Percentiles rank a stretch among this genome's conserved stretches.
These are phyloP conservation scores for Leptodermis oblonga DNA, from an alignment of 257 asterid species.

Conservation along the genomic window DNA sequence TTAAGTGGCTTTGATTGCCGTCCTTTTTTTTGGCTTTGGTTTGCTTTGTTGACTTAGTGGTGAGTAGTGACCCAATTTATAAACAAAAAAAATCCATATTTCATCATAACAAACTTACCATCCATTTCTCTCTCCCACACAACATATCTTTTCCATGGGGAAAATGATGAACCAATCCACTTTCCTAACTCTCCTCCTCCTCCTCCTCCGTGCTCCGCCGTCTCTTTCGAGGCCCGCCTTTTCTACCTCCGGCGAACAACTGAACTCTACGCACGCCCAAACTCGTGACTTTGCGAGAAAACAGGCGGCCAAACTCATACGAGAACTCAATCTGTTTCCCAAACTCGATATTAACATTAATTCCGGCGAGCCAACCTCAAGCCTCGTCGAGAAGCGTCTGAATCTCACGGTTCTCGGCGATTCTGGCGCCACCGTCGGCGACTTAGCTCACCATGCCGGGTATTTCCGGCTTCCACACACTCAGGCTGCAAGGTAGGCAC, in stretches of 20 bases:
- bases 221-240: neutral
- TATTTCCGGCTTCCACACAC: constrained; percentile 50
- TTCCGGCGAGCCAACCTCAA: constrained; percentile 7
- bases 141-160: neutral
- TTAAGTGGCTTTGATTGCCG: neutral
- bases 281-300: neutral
- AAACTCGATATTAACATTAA: constrained; percentile 5
- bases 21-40: neutral
- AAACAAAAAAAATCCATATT: neutral
- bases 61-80: neutral
- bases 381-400: constrained; percentile 51
- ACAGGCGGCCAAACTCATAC: neutral
- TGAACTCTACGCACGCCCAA: neutral
- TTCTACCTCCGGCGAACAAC: neutral
- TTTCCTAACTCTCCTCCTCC: neutral
- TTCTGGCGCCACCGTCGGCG: constrained; percentile 35
- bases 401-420: constrained; percentile 33
- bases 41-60: neutral
- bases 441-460: constrained; percentile 72
- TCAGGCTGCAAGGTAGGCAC: constrained; percentile 47
- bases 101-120: neutral
- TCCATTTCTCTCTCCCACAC: neutral
- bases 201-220: neutral
- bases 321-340: constrained; percentile 7
- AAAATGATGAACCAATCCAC: too few species aligned